Evolutionary conservation across 345 rosid genomes (phyloP).

Genomic region (Linum trigynum): DNA sequence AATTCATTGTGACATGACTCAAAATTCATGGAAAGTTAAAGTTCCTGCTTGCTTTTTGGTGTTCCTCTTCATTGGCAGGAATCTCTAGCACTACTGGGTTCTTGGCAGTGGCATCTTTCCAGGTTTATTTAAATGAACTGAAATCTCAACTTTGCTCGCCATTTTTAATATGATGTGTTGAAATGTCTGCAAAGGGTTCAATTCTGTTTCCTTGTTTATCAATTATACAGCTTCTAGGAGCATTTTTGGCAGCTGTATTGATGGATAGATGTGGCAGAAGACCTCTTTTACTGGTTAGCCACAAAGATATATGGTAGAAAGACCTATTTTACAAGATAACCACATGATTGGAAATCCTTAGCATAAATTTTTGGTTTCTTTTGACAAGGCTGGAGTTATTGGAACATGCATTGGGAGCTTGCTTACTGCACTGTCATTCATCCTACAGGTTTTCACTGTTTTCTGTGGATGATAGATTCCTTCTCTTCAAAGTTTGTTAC

Average conservation of each 20-base stretch:
- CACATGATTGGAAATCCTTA: no score
- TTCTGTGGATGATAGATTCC: background rate
- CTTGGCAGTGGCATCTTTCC: background rate
- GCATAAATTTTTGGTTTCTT: no score
- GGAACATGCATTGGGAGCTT: background rate
- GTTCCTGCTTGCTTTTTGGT: background rate
- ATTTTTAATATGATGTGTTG: no score
- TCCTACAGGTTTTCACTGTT: background rate
- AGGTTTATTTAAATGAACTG: background rate
- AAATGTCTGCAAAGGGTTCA: no score
- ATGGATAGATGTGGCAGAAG: constrained; percentile 1
- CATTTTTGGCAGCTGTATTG: background rate
- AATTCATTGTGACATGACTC: background rate
- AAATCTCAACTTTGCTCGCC: no score
- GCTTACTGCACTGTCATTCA: background rate
- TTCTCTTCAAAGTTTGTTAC: no score
- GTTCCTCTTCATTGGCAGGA: background rate
- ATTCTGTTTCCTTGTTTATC: background rate
- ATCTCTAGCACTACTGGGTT: background rate
- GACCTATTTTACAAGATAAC: no score
- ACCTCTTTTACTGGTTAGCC: background rate
- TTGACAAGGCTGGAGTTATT: background rate
- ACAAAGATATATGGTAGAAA: no score
- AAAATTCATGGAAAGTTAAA: background rate
- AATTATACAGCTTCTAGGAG: background rate